A percentile compares a stretch with the other conserved stretches of the same genome.
Evolutionary conservation across 192 early-diverging fungal genomes (phyloP).

Genomic region (Linderina pennispora): DNA sequence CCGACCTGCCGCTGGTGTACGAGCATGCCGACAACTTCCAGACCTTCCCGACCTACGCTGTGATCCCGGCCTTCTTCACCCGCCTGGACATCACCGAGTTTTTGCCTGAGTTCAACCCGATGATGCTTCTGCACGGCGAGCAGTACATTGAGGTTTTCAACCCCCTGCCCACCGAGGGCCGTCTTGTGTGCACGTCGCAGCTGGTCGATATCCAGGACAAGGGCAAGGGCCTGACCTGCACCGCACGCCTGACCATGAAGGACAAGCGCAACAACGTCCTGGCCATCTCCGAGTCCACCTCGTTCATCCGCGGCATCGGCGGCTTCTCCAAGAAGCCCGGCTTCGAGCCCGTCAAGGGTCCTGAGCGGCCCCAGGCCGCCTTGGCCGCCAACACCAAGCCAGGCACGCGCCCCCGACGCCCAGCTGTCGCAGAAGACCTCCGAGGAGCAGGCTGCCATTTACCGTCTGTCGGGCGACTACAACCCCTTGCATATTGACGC

Average conservation of each 20-base stretch:
- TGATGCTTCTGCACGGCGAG: slow-evolving; percentile 99
- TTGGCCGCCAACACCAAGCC: slow-evolving; percentile 78
- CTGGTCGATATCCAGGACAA: slow-evolving; percentile 96
- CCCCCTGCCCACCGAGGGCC: slow-evolving; percentile 80
- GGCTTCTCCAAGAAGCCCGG: slow-evolving; percentile 81
- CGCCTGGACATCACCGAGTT: slow-evolving; percentile 54
- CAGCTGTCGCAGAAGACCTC: slow-evolving; percentile 78
- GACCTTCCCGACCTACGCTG: slow-evolving; percentile 89
- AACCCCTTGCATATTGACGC: slow-evolving; percentile 99
- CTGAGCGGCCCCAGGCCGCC: slow-evolving; percentile 61
- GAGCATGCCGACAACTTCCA: slow-evolving; percentile 82
- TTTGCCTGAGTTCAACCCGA: slow-evolving; percentile 71
- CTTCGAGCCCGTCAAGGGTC: slow-evolving; percentile 18
- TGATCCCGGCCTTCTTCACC: slow-evolving; percentile 73
- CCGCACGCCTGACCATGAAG: slow-evolving; percentile 73
- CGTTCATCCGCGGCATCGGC: slow-evolving; percentile 91
- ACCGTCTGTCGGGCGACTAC: slow-evolving; percentile 91
- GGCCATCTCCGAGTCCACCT: slow-evolving; percentile 81
- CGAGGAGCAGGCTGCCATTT: slow-evolving; percentile 91
- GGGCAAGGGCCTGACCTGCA: slow-evolving; percentile 84
- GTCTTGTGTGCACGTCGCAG: slow-evolving; percentile 64
- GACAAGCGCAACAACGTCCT: slow-evolving; percentile 72
- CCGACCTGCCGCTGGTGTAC: slow-evolving; percentile 86
- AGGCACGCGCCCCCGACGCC: slow-evolving; percentile 76
- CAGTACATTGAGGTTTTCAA: slow-evolving; percentile 89